phyloP scores from a whole-genome alignment of 495 filamentous ascomycete species.

The Lasiosphaeria hispida region DNA sequence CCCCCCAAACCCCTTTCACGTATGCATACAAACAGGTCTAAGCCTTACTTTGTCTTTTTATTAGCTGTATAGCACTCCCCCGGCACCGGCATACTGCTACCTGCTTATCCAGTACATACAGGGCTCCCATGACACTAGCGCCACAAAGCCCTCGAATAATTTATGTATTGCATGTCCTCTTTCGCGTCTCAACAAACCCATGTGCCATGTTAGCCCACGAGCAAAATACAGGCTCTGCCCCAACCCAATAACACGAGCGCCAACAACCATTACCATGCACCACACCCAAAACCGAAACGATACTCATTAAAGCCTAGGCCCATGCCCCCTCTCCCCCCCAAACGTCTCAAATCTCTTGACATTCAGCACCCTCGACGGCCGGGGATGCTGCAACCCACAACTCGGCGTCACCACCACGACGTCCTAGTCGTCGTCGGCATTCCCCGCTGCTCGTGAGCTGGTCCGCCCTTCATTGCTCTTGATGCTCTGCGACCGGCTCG shows the following conservation, averaged over 20 bases:
- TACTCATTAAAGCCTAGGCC: background rate
- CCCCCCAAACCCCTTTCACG: too few relatives aligned
- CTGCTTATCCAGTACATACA: too few relatives aligned
- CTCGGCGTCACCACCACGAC: slow-evolving; percentile 24
- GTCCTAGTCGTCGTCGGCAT: slow-evolving; percentile 12
- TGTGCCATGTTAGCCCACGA: too few relatives aligned
- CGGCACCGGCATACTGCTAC: too few relatives aligned
- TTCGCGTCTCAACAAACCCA: too few relatives aligned
- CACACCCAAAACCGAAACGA: background rate
- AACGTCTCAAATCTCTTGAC: slow-evolving; percentile 35
- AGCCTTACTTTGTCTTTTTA: too few relatives aligned
- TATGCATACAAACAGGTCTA: too few relatives aligned
- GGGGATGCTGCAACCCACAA: slow-evolving; percentile 33
- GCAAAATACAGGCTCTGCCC: too few relatives aligned
- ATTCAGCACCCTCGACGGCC: slow-evolving; percentile 32
- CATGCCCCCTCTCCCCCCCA: slow-evolving; percentile 3
- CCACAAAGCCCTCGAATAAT: too few relatives aligned
- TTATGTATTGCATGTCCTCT: too few relatives aligned
- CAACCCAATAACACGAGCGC: background rate
- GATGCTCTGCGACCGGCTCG: slow-evolving; percentile 2
- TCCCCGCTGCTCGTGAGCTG: background rate
- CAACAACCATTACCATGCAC: background rate
- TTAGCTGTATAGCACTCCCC: too few relatives aligned
- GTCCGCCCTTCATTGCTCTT: background rate
- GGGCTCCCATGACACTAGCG: too few relatives aligned